A percentile compares a stretch with the other conserved stretches of the same genome.
phyloP scores from a whole-genome alignment of 768 basidiomycete species.

The Hebeloma cylindrosporum region DNA sequence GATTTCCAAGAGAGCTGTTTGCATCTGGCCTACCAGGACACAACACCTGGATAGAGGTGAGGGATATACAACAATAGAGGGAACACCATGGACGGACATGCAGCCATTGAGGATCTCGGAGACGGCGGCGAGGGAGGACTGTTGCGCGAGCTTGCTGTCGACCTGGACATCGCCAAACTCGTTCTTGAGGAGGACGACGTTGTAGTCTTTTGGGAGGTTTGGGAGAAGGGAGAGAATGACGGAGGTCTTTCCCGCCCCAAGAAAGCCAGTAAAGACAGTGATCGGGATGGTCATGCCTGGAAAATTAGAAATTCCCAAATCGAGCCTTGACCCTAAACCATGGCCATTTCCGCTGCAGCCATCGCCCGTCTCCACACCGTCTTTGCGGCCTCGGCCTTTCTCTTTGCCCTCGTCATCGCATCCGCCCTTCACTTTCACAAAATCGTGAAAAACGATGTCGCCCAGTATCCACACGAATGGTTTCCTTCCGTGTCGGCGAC shows the following conservation, averaged over 20 bases:
- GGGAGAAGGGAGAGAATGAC: slow-evolving; percentile 83
- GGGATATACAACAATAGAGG: not conserved
- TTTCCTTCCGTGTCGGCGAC: slow-evolving; percentile 88
- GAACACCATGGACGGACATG: slow-evolving; percentile 54
- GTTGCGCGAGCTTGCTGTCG: slow-evolving; percentile 86
- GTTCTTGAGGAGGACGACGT: slow-evolving; percentile 90
- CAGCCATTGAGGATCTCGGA: slow-evolving; percentile 97
- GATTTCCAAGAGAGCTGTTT: slow-evolving; percentile 86
- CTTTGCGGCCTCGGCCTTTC: slow-evolving; percentile 66
- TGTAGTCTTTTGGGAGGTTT: slow-evolving; percentile 82
- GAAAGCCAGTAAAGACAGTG: slow-evolving; percentile 94
- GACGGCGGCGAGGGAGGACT: slow-evolving; percentile 82
- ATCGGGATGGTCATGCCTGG: slow-evolving; percentile 67
- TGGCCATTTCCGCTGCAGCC: slow-evolving; percentile 46
- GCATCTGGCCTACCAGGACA: slow-evolving; percentile 93
- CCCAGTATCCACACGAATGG: slow-evolving; percentile 85
- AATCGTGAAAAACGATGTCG: slow-evolving; percentile 83
- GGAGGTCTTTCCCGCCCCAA: slow-evolving; percentile 80
- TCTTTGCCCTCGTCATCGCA: slow-evolving; percentile 60
- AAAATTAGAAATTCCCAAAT: slow-evolving; percentile 7
- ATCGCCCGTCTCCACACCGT: slow-evolving; percentile 66
- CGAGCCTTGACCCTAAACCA: slow-evolving; percentile 1
- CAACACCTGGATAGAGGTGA: slow-evolving; percentile 65
- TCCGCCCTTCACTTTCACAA: slow-evolving; percentile 75
- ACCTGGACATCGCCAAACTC: slow-evolving; percentile 97